Conservation (phyloP, 805 yeast species). For the Candida piceae region DNA sequence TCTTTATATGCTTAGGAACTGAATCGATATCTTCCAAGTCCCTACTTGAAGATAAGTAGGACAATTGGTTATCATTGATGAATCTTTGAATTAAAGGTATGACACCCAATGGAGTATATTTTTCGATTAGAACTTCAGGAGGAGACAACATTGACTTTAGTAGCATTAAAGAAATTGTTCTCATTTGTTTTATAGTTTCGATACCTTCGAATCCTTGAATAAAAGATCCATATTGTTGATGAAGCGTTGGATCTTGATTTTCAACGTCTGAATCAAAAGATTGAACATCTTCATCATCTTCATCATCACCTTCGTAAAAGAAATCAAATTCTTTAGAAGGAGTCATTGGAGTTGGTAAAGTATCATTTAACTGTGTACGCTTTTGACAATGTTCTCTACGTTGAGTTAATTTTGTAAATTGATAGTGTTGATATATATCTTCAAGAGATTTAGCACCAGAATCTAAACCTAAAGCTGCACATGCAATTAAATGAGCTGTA, state of each 20-base stretch:
- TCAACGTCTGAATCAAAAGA: slow-evolving; percentile 25
- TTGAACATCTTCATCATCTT: slow-evolving; percentile 10
- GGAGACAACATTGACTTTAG: slow-evolving; percentile 39
- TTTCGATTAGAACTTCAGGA: slow-evolving; percentile 48
- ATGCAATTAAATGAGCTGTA: slow-evolving; percentile 49
- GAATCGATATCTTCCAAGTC: slow-evolving; percentile 15
- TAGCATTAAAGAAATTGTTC: slow-evolving; percentile 39
- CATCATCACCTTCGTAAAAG: slow-evolving; percentile 12
- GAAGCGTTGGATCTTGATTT: slow-evolving; percentile 36
- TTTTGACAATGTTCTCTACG: not conserved
- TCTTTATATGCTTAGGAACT: slow-evolving; percentile 6
- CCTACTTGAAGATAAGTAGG: slow-evolving; percentile 13
- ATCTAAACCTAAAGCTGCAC: slow-evolving; percentile 46
- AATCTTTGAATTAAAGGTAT: slow-evolving; percentile 38
- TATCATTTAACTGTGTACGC: slow-evolving; percentile 4
- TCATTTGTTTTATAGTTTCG: slow-evolving; percentile 33
- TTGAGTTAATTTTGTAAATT: slow-evolving; percentile 7
- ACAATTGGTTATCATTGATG: slow-evolving; percentile 23
- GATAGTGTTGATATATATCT: slow-evolving; percentile 13
- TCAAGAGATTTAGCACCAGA: slow-evolving; percentile 36
- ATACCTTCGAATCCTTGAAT: slow-evolving; percentile 42
- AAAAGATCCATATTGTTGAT: slow-evolving; percentile 40
- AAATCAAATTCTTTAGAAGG: slow-evolving; percentile 18
- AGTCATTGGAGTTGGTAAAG: slow-evolving; percentile 23
- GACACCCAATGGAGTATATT: slow-evolving; percentile 49